Conservation (phyloP, 2,329 filamentous ascomycete genomes). For the Cordyceps fumosorosea region DNA sequence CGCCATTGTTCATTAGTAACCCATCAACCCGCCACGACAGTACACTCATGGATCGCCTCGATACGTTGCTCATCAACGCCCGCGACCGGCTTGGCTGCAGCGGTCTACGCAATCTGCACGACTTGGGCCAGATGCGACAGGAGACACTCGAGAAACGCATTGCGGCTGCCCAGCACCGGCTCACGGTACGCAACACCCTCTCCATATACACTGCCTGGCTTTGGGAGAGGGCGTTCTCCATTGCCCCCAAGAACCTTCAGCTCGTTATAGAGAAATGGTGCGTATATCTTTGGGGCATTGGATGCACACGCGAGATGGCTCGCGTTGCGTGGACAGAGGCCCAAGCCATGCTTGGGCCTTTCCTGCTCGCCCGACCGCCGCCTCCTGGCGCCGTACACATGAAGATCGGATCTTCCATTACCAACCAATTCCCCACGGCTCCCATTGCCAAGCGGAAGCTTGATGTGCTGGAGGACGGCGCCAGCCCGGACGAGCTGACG, state of each 20-base stretch:
- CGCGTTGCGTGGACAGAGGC: background rate
- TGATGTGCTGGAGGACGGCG: background rate
- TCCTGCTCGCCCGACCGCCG: background rate
- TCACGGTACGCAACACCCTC: conserved; percentile 16
- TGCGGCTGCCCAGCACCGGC: background rate
- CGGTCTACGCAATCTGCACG: conserved; percentile 16
- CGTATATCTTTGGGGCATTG: conserved; percentile 7
- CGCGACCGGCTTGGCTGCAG: conserved; percentile 19
- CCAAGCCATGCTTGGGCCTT: background rate
- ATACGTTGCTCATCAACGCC: conserved; percentile 17
- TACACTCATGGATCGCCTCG: conserved; percentile 18
- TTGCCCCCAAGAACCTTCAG: background rate
- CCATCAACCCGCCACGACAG: background rate
- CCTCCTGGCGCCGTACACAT: background rate
- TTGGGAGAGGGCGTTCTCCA: conserved; percentile 15
- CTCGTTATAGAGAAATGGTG: conserved; percentile 6
- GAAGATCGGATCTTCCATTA: background rate
- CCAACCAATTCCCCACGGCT: background rate
- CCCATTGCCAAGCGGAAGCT: background rate
- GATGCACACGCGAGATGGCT: conserved; percentile 10
- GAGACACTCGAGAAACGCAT: conserved; percentile 20
- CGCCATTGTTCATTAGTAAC: too few relatives aligned
- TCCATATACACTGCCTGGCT: conserved; percentile 25
- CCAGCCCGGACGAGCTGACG: background rate
- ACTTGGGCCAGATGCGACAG: conserved; percentile 22